Percentiles rank a stretch among this genome's conserved stretches.
These are phyloP conservation scores for Mycosarcoma maydis DNA, from an alignment of 1,284 basidiomycete species.

Conservation along the genomic window DNA sequence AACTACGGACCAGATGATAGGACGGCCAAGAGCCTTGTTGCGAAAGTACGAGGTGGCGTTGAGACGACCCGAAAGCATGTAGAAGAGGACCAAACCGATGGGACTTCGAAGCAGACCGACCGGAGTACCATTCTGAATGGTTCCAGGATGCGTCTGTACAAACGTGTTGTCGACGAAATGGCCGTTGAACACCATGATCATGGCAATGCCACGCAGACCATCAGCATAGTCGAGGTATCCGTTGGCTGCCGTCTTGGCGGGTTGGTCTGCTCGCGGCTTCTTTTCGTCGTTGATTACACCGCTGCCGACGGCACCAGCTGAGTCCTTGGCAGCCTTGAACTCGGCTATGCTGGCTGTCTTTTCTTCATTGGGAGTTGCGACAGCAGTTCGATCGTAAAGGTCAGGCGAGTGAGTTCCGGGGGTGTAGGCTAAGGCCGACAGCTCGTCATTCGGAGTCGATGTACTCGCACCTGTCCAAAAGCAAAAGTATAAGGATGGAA, in stretches of 20 bases:
- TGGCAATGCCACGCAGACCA: slow-evolving; percentile 67
- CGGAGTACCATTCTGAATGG: slow-evolving; percentile 64
- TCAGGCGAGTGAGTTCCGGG: slow-evolving; percentile 17
- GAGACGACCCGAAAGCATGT: slow-evolving; percentile 68
- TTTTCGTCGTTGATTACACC: slow-evolving; percentile 20
- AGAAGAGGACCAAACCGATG: slow-evolving; percentile 48
- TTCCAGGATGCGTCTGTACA: slow-evolving; percentile 62
- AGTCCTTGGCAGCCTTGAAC: slow-evolving; percentile 43
- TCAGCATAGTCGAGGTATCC: slow-evolving; percentile 67
- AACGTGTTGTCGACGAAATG: slow-evolving; percentile 68
- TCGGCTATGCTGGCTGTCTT: slow-evolving; percentile 16
- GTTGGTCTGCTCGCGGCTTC: slow-evolving; percentile 27
- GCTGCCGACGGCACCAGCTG: slow-evolving; percentile 31
- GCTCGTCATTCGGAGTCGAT: slow-evolving; percentile 17
- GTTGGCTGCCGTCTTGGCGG: slow-evolving; percentile 29
- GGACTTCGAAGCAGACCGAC: slow-evolving; percentile 47
- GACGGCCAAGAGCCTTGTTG: slow-evolving; percentile 60
- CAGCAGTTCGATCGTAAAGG: slow-evolving; percentile 15
- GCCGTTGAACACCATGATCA: slow-evolving; percentile 67
- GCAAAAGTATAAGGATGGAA: neutral
- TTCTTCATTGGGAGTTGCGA: slow-evolving; percentile 18
- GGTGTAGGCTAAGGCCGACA: slow-evolving; percentile 12
- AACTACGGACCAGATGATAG: slow-evolving; percentile 62
- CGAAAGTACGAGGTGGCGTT: slow-evolving; percentile 67
- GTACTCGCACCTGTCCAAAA: slow-evolving; percentile 21